Evolutionary conservation across 148 eudicot species (phyloP).

Genomic region (Rhododendron ferrugineum): DNA sequence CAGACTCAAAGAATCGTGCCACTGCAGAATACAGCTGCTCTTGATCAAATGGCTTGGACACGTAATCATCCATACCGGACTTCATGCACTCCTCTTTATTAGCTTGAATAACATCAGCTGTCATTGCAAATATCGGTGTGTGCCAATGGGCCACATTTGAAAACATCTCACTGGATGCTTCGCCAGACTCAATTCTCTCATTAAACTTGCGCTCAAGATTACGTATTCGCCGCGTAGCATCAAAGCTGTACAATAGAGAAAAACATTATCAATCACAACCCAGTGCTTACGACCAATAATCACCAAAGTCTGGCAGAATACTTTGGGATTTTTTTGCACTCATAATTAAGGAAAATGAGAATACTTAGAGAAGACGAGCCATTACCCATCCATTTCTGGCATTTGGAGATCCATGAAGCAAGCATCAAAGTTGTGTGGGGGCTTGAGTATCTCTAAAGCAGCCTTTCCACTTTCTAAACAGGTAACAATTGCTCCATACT

Average conservation of each 20-base stretch:
- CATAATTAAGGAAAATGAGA: background rate
- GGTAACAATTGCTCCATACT: constrained; percentile 89
- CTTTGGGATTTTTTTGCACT: background rate
- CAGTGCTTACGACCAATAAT: background rate
- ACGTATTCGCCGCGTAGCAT: constrained; percentile 68
- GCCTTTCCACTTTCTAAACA: constrained; percentile 77
- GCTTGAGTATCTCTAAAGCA: constrained; percentile 60
- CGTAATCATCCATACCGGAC: constrained; percentile 87
- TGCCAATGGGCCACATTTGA: constrained; percentile 46
- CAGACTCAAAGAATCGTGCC: constrained; percentile 64
- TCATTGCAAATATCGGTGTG: constrained; percentile 90
- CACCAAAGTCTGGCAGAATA: background rate
- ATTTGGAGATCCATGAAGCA: constrained; percentile 99
- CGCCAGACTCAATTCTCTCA: constrained; percentile 39
- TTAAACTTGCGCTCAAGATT: constrained; percentile 40
- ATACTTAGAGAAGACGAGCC: background rate
- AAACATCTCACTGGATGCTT: constrained; percentile 25
- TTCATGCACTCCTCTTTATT: constrained; percentile 59
- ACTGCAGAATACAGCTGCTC: constrained; percentile 68
- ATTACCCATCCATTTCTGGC: constrained; percentile 99
- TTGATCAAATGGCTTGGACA: constrained; percentile 78
- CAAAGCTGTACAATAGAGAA: constrained; percentile 45
- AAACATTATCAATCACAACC: background rate
- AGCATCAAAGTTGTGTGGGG: constrained; percentile 81
- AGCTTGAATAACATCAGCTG: constrained; percentile 90